These are phyloP conservation scores for Earliella scabrosa DNA, from an alignment of 1,284 basidiomycete species.

Conservation along the genomic window DNA sequence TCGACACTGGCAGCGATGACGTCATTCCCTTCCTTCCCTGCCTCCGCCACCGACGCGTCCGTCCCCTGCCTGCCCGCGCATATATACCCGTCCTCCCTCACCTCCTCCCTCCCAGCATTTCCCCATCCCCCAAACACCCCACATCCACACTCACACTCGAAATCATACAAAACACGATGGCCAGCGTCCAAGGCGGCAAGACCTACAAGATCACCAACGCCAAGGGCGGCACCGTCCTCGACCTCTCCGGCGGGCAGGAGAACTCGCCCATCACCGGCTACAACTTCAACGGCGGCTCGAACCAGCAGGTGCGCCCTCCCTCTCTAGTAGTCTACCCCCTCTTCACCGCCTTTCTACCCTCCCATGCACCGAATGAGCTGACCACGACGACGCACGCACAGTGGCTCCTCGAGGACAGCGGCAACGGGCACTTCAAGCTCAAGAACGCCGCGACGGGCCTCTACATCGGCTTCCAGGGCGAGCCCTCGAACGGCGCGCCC, in stretches of 20 bases:
- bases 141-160: not conserved
- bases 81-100: not conserved
- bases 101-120: not conserved
- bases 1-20: no score
- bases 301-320: constrained; percentile 47
- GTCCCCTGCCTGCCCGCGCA: not conserved
- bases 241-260: constrained; percentile 53
- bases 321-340: not conserved
- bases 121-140: not conserved
- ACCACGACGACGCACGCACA: no score
- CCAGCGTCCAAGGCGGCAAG: constrained; percentile 19
- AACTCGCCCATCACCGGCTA: constrained; percentile 54
- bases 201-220: constrained; percentile 53
- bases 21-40: not conserved
- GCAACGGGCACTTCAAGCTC: constrained; percentile 40
- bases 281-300: constrained; percentile 42
- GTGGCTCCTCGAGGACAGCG: constrained; percentile 50
- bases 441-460: constrained; percentile 39
- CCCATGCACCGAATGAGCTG: not conserved
- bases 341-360: not conserved
- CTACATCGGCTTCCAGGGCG: constrained; percentile 42
- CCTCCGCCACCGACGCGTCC: not conserved
- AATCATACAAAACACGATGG: constrained; percentile 18
- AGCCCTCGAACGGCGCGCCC: constrained; percentile 36
- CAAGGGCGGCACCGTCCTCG: constrained; percentile 52